Percentiles rank a stretch among this genome's conserved stretches.
These are phyloP conservation scores for Earliella scabrosa DNA, from an alignment of 1,284 basidiomycete species.

Conservation along the genomic window DNA sequence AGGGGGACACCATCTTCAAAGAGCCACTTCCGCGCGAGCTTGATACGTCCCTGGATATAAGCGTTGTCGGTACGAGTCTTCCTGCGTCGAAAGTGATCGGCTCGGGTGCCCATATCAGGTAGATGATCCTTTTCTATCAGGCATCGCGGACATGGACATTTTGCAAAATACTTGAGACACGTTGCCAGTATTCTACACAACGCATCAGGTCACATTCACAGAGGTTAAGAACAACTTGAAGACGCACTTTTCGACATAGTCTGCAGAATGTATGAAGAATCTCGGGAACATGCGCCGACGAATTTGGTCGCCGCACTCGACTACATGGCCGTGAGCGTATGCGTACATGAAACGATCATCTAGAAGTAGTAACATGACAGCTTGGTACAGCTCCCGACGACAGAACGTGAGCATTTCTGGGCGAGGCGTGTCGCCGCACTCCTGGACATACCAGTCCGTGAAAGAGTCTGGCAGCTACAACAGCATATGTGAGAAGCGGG, in stretches of 20 bases:
- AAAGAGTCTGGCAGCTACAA: neutral
- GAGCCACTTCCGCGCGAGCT: too few relatives aligned
- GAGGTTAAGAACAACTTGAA: too few relatives aligned
- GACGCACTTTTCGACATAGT: constrained; percentile 38
- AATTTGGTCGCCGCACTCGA: constrained; percentile 27
- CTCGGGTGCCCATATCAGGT: too few relatives aligned
- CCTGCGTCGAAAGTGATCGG: too few relatives aligned
- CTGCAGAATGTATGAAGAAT: constrained; percentile 31
- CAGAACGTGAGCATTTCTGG: constrained; percentile 24
- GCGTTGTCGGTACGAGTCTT: too few relatives aligned
- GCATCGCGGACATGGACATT: too few relatives aligned
- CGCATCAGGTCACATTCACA: too few relatives aligned
- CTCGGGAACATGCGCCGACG: constrained; percentile 22
- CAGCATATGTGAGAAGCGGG: neutral
- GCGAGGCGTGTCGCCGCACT: neutral
- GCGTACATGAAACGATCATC: constrained; percentile 32
- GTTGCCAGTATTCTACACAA: too few relatives aligned
- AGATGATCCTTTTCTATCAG: too few relatives aligned
- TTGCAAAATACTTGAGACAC: too few relatives aligned
- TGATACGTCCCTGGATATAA: too few relatives aligned
- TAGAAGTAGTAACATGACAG: constrained; percentile 26
- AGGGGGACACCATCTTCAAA: too few relatives aligned
- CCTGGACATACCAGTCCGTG: neutral
- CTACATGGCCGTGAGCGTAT: constrained; percentile 34
- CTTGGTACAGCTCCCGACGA: constrained; percentile 33